Conservation (phyloP, 2,329 filamentous ascomycete species). For the Diplodia mutila region DNA sequence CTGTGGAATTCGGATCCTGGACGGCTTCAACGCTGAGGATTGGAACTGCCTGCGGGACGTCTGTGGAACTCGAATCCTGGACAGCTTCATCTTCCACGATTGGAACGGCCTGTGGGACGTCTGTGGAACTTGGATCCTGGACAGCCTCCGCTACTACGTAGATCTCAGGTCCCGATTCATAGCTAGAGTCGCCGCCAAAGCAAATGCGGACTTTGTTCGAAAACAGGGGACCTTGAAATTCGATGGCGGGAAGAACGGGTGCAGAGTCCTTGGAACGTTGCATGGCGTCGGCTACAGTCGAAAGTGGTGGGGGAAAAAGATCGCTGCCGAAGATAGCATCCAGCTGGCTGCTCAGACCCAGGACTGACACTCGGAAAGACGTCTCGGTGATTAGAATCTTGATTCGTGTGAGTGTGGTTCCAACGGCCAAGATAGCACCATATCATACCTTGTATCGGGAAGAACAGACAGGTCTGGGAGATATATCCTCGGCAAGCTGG, state of each 20-base stretch:
- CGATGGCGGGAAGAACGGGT: not conserved
- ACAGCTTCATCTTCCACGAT: not conserved
- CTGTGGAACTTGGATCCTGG: not conserved
- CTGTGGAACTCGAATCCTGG: too few relatives aligned
- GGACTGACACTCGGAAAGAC: not conserved
- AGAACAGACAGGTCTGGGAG: not conserved
- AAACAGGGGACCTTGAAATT: not conserved
- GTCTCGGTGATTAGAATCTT: not conserved
- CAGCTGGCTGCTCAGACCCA: not conserved
- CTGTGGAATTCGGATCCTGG: not conserved
- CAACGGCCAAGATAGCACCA: not conserved
- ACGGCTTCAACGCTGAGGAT: not conserved
- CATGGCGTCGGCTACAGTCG: not conserved
- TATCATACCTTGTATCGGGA: not conserved
- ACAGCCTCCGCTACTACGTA: conserved; percentile 10
- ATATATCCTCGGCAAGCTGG: not conserved
- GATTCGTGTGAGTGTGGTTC: not conserved
- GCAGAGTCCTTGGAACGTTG: not conserved
- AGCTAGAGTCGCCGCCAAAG: not conserved
- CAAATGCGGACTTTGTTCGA: not conserved
- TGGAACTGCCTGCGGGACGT: not conserved
- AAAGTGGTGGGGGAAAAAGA: not conserved
- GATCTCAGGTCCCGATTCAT: not conserved
- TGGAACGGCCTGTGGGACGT: not conserved
- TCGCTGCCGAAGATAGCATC: not conserved